phyloP scores from a whole-genome alignment of 345 rosid genomes.

The Noccaea bulbosa region DNA sequence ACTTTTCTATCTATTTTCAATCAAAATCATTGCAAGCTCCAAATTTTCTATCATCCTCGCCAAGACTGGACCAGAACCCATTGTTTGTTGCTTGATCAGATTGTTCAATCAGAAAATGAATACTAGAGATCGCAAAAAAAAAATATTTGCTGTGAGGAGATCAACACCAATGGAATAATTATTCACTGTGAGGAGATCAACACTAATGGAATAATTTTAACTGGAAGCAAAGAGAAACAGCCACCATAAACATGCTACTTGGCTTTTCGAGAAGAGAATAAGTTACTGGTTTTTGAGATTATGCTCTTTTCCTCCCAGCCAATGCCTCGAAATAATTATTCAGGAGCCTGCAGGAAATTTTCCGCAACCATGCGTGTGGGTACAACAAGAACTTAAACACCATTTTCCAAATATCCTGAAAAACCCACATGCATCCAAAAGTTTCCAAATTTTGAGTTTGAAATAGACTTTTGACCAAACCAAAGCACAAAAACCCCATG shows the following conservation, averaged over 20 bases:
- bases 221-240: slow-evolving; percentile 78
- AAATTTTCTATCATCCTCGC: slow-evolving; percentile 50
- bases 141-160: slow-evolving; percentile 62
- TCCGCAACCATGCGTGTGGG: slow-evolving; percentile 77
- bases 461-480: no score
- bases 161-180: slow-evolving; percentile 43
- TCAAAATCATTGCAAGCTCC: slow-evolving; percentile 17
- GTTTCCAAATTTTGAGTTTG: no score
- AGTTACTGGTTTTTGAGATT: slow-evolving; percentile 40
- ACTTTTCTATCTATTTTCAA: neutral
- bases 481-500: no score
- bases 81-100: slow-evolving; percentile 46
- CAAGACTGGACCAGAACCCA: slow-evolving; percentile 62
- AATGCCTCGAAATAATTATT: slow-evolving; percentile 57
- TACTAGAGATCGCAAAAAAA: slow-evolving; percentile 55
- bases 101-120: slow-evolving; percentile 60
- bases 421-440: no score
- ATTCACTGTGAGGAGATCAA: no score
- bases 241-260: slow-evolving; percentile 69
- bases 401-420: slow-evolving; percentile 77
- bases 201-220: no score
- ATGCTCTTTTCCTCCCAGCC: slow-evolving; percentile 44
- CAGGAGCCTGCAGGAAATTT: slow-evolving; percentile 67
- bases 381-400: slow-evolving; percentile 72
- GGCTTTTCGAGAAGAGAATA: slow-evolving; percentile 57